Base-by-base conservation (phyloP, 345 rosid genomes). In the Populus ilicifolia region DNA sequence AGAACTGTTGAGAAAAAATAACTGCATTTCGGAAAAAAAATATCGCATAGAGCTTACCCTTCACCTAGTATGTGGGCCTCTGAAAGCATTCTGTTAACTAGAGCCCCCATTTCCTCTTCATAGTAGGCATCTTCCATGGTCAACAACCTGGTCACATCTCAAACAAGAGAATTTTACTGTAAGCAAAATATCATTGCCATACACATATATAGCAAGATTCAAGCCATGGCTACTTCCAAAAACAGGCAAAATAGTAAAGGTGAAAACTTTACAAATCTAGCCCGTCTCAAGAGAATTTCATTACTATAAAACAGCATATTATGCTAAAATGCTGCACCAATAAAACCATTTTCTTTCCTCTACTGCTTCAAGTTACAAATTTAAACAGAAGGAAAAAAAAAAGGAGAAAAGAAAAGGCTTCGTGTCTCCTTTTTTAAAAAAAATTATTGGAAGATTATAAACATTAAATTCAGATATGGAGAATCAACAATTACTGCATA, bases 21-120 rank as follows among this genome's bases (percentile, higher is more conserved):
- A 50, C 38, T 7, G 20, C 9, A 3, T 18, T 16, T 30, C 8
- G 11, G 44, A 11, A 69, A 66, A 21, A 70, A 54, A 54, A 13
- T 64, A 66, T 21, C 54, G 18, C 8, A 25, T 46, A 36, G 50
- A 73, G 84, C 92, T 73, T 90, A 95, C 98, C 98, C 97, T 87
- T 92, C 93, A 73, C 98, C 94, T 14, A 90, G 80, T 74, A 89
- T 81, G 69, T 87, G 98, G 84, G 83, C 85, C 73, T 88, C 86
- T 23, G 70, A 85, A 86, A 85, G 87, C 90, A 90, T 82, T 66
- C 78, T 85, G 78, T 83, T 82, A 76, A 89, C 84, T 9, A 89
- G n/a, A 70, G 88, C 43, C 50, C 69, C 81, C 85, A 90, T 80
- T 77, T 87, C 83, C 68, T 89, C 91, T 79, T 89, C 93, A 77